These are phyloP conservation scores for Filobasidium uniguttulatum DNA, from an alignment of 1,284 basidiomycete genomes.

Conservation along the genomic window DNA sequence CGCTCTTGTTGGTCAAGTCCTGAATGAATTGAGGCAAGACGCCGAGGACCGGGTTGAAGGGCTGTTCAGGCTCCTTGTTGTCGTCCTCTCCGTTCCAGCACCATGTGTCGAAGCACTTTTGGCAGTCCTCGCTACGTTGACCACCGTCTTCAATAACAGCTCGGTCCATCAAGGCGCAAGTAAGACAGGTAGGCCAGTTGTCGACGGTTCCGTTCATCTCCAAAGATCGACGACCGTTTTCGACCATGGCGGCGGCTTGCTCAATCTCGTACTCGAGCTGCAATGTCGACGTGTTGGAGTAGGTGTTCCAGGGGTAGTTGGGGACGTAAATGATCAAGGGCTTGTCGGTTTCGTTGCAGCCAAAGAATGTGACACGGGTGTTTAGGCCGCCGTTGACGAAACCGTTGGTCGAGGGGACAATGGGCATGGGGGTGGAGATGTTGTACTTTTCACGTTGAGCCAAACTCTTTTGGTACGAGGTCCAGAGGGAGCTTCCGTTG, in stretches of 20 bases:
- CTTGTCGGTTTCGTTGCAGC: conserved; percentile 36
- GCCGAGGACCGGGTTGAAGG: conserved; percentile 25
- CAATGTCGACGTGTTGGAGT: conserved; percentile 35
- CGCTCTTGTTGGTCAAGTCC: conserved; percentile 1
- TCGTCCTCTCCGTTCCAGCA: conserved; percentile 32
- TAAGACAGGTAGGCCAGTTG: conserved; percentile 35
- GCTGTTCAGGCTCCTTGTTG: conserved; percentile 15
- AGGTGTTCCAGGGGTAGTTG: conserved; percentile 39
- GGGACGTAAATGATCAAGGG: conserved; percentile 39
- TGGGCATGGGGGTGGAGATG: conserved; percentile 33
- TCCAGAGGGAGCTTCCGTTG: conserved; percentile 40
- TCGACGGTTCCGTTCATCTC: conserved; percentile 31
- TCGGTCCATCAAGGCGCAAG: conserved; percentile 38
- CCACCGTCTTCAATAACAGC: conserved; percentile 24
- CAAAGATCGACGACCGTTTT: conserved; percentile 25
- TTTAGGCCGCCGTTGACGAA: conserved; percentile 44
- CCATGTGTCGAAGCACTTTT: conserved; percentile 33
- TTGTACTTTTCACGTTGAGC: conserved; percentile 25
- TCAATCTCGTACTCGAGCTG: conserved; percentile 35
- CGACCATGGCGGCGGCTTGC: conserved; percentile 25
- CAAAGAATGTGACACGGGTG: conserved; percentile 42
- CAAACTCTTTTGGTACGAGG: conserved; percentile 24
- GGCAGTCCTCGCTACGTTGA: conserved; percentile 28
- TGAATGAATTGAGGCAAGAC: conserved; percentile 21
- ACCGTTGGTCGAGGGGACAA: conserved; percentile 38